Evolutionary conservation across 1,284 basidiomycete genomes (phyloP), one percentile per base, ranked within the genome.

Genomic region (Tilletia setariae): DNA sequence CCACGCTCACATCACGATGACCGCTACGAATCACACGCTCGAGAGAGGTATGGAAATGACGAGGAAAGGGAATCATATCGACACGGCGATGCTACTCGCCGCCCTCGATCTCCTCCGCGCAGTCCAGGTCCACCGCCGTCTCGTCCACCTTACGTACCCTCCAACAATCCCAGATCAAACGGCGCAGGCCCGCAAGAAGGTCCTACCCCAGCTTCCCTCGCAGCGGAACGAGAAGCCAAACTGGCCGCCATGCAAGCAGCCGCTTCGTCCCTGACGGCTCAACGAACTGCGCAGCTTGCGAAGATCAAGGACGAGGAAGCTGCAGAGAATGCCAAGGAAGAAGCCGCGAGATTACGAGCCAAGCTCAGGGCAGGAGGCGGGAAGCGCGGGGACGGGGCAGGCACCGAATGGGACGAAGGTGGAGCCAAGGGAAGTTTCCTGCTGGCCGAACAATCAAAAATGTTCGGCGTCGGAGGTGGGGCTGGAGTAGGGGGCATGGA

Each of bases 211-310:
- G 74, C 67, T 65, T 74, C 64, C 74, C 78, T 68, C 66, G 77
- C 72, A 59, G 86, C 88, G 1, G 89, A 90, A 66, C 90, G 93
- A 40, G 89, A 89, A 1, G 90, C 91, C 25, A 89, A 90, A 40
- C 86, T 97, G 21, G 93, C 91, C 0, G 90, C 91, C 11, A 96
- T 97, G 94, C 85, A 89, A 30, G 83, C 86, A 1, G 88, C 90
- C 72, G 94, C 94, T 1, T 82, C 85, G 30, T 81, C 84, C 19
- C 86, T 93, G 85, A 86, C 86, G 46, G 79, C 81, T 0, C 89
- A 91, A 67, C 87, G 92, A n/a, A 65, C 62, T 49, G 72, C 73
- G 3, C 74, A 75, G 61, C 65, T 82, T 13, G 64, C 65, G 19
- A 73, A 72, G 53, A 72, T 81, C 47, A 70, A 72, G 21, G 70